These are phyloP conservation scores for Sugiyamaella boreocaroliniensis DNA, from an alignment of 805 yeast genomes.

Conservation along the genomic window DNA sequence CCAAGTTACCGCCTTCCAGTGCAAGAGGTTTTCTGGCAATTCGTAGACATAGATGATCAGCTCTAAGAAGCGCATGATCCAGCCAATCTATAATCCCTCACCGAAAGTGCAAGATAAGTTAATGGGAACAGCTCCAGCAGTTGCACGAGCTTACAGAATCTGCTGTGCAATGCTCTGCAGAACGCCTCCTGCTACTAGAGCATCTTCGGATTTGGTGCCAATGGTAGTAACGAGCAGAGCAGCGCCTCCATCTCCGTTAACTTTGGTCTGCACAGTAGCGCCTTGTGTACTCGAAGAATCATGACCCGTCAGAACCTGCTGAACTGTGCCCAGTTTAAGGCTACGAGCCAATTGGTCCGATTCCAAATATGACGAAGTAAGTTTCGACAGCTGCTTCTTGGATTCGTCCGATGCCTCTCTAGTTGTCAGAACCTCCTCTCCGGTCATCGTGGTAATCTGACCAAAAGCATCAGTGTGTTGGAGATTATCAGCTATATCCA, in stretches of 20 bases:
- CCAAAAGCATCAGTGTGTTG: constrained; percentile 8
- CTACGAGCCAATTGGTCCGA: constrained; percentile 13
- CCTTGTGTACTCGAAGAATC: neutral
- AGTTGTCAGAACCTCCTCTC: constrained; percentile 14
- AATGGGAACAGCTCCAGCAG: no score
- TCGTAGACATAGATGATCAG: no score
- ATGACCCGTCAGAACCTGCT: constrained; percentile 8
- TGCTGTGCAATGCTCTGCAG: constrained; percentile 5
- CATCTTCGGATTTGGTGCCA: constrained; percentile 6
- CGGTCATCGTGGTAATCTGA: constrained; percentile 15
- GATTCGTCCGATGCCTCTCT: constrained; percentile 1
- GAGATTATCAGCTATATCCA: neutral
- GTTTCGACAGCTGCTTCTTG: constrained; percentile 3
- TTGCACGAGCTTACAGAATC: neutral
- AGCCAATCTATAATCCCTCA: no score
- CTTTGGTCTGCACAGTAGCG: constrained; percentile 11
- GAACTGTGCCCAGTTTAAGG: constrained; percentile 17
- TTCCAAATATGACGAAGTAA: constrained; percentile 15
- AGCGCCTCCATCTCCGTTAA: constrained; percentile 5
- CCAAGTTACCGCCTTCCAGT: no score
- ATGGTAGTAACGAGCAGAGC: constrained; percentile 11
- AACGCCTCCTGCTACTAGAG: constrained; percentile 15
- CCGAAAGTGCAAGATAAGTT: no score
- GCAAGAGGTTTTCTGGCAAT: no score
- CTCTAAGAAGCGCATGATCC: no score